Percentiles rank a stretch among this genome's conserved stretches.
These are phyloP conservation scores for Fusarium globosum DNA, from an alignment of 2,329 filamentous ascomycete species.

Conservation along the genomic window DNA sequence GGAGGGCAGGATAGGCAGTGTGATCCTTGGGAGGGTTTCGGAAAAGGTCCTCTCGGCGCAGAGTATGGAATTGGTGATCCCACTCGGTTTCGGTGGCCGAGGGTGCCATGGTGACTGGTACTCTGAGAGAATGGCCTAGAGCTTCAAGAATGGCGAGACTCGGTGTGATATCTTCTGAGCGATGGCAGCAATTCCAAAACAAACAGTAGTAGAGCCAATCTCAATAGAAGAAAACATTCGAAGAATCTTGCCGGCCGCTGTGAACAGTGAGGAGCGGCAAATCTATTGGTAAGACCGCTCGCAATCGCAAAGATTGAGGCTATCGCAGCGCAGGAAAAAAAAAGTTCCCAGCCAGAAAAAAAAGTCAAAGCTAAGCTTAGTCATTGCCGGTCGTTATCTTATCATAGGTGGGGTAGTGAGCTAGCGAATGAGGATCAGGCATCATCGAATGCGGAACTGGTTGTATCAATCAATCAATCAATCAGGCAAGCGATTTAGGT, in stretches of 20 bases:
- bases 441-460: constrained; percentile 3
- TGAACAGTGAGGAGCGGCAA: constrained; percentile 18
- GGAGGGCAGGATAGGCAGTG: constrained; percentile 87
- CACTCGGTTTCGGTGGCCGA: constrained; percentile 75
- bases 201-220: not conserved
- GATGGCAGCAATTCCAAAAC: constrained; percentile 1
- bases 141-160: constrained; percentile 6
- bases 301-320: constrained; percentile 42
- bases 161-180: not conserved
- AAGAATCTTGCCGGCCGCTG: constrained; percentile 19
- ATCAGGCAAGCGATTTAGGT: not conserved
- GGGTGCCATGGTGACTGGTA: constrained; percentile 60
- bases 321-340: constrained; percentile 44
- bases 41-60: constrained; percentile 89
- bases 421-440: constrained; percentile 22
- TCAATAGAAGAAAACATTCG: not conserved
- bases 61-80: constrained; percentile 87
- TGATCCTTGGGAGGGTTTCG: constrained; percentile 87
- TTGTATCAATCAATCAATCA: not conserved
- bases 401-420: constrained; percentile 12
- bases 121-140: constrained; percentile 13
- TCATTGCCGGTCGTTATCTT: not conserved
- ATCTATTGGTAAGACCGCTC: constrained; percentile 36
- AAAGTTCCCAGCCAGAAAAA: constrained; percentile 44
- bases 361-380: constrained; percentile 37